phyloP scores from a whole-genome alignment of 2,329 filamentous ascomycete genomes.

The Stemphylium lycopersici region DNA sequence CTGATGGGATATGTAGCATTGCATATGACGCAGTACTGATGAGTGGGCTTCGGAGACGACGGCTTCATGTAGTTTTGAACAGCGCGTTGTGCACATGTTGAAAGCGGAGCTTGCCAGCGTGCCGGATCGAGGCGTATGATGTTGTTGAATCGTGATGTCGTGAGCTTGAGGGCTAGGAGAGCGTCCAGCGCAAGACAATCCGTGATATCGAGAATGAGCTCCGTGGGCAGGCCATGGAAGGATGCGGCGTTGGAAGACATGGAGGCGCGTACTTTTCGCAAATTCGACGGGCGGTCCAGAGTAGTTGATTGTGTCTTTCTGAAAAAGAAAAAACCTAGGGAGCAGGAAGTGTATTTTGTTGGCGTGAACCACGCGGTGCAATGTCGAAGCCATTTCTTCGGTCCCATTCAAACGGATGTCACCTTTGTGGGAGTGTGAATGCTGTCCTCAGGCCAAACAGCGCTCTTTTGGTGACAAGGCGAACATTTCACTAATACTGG shows the following conservation, averaged over 20 bases:
- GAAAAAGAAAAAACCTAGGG: background rate
- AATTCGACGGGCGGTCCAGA: background rate
- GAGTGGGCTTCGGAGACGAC: slow-evolving; percentile 15
- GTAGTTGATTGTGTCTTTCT: background rate
- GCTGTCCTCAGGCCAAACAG: background rate
- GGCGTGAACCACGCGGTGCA: background rate
- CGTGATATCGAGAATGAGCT: slow-evolving; percentile 49
- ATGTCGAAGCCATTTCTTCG: background rate
- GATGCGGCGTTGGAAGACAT: slow-evolving; percentile 16
- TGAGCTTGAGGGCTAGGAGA: slow-evolving; percentile 49
- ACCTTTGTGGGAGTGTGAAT: background rate
- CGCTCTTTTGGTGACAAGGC: background rate
- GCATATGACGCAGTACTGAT: slow-evolving; percentile 41
- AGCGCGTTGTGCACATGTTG: slow-evolving; percentile 39
- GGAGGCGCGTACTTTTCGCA: background rate
- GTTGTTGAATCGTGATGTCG: slow-evolving; percentile 39
- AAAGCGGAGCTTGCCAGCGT: slow-evolving; percentile 19
- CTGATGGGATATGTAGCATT: slow-evolving; percentile 33
- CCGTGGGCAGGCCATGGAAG: slow-evolving; percentile 45
- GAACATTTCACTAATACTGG: background rate
- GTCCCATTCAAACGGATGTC: background rate
- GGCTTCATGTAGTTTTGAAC: slow-evolving; percentile 34
- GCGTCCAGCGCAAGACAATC: slow-evolving; percentile 46
- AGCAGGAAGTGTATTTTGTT: background rate
- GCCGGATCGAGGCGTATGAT: slow-evolving; percentile 25